phyloP scores from a whole-genome alignment of 2,329 filamentous ascomycete species.

The Colletotrichum sp. region DNA sequence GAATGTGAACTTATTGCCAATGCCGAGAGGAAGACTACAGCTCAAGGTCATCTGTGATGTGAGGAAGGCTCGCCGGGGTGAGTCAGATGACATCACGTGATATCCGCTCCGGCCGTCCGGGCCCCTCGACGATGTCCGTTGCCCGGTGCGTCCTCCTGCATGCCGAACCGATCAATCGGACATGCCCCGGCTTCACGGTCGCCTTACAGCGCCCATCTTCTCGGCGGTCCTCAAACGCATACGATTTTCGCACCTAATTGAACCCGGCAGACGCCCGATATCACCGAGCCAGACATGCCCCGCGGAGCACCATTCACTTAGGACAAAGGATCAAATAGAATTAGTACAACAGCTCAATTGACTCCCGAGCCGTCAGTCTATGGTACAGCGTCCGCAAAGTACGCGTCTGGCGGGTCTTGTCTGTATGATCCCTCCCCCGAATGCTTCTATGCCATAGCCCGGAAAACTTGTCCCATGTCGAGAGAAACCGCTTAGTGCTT shows the following conservation, averaged over 20 bases:
- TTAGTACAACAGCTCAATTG: conserved; percentile 18
- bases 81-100: neutral
- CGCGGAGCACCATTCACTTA: neutral
- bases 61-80: neutral
- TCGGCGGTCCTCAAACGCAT: neutral
- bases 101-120: neutral
- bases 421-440: neutral
- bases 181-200: neutral
- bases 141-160: neutral
- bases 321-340: neutral
- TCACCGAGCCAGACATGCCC: neutral
- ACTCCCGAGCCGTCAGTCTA: conserved; percentile 21
- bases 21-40: neutral
- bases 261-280: neutral
- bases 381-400: conserved; percentile 18
- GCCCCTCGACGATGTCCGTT: neutral
- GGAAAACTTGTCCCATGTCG: conserved; percentile 13
- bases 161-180: neutral
- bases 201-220: neutral
- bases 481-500: conserved; percentile 44
- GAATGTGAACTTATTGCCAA: neutral
- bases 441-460: conserved; percentile 9
- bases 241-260: neutral
- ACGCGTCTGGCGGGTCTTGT: neutral
- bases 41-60: too few relatives aligned